Base-by-base conservation (phyloP, 805 yeast species). In the Kodamaea leandrae region DNA sequence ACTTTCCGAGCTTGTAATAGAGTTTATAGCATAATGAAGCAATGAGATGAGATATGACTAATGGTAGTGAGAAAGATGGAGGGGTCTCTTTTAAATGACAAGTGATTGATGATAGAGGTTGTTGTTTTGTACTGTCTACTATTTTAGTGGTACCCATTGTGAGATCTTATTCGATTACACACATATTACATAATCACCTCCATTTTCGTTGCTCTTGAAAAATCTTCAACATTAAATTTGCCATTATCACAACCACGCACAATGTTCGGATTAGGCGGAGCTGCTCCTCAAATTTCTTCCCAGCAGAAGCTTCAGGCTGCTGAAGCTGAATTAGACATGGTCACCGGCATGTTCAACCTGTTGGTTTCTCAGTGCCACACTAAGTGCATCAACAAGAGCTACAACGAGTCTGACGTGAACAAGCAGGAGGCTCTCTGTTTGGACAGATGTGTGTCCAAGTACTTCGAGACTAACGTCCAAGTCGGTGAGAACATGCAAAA, bases 311-410 rank as follows among this genome's bases (percentile, higher is more conserved):
- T 86, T 47, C 76, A 76, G 57, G 96, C 96, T 51, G 99, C 99
- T 39, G 98, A 91, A 70, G 86, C 96, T 43, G 99, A 91, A 67
- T 77, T 91, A 52, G 99, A 91, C 64, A 84, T 93, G 82, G 96
- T 91, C 54, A 90, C 97, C 28, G 96, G 93, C 54, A 89, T 91
- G 97, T 91, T 91, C 80, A 91, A 91, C 78, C 53, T 82, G 57
- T 73, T 90, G 56, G 95, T 89, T 17, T 90, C 83, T 56, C 83
- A 87, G 53, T 90, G 98, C 63, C 93, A 90, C 66, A 64, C 70
- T 52, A 90, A 90, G 70, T 90, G 98, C 71, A 84, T 89, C 60
- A 74, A 55, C 58, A 71, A 69, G 49, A 54, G 69, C 39, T 90
- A 89, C 69, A 54, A 64, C 39, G 90, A 86, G 40, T 83, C 88